A percentile compares a stretch with the other conserved stretches of the same genome.
phyloP scores from a whole-genome alignment of 179 eudicot species.

The Carnegiea gigantea region DNA sequence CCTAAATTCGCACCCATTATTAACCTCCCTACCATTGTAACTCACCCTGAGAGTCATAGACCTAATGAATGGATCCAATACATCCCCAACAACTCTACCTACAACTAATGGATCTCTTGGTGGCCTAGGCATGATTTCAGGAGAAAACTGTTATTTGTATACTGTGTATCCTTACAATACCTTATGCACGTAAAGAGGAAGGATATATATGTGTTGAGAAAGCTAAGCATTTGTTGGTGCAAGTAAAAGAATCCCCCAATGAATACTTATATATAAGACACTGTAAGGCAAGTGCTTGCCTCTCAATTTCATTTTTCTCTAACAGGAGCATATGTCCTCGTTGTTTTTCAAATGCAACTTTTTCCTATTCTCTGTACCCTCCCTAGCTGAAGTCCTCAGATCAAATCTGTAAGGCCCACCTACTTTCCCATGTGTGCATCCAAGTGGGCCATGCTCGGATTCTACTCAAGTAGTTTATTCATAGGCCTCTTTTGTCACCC shows the following conservation, averaged over 20 bases:
- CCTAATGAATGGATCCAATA: slow-evolving; percentile 57
- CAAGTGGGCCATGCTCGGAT: background rate
- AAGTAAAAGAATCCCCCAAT: background rate
- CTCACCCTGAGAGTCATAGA: slow-evolving; percentile 36
- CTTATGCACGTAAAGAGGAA: too few relatives aligned
- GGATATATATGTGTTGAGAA: too few relatives aligned
- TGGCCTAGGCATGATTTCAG: slow-evolving; percentile 11
- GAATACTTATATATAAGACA: slow-evolving; percentile 15
- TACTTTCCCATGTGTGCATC: background rate
- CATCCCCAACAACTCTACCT: slow-evolving; percentile 71
- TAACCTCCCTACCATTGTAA: slow-evolving; percentile 48
- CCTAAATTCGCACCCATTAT: slow-evolving; percentile 58
- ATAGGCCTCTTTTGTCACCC: background rate
- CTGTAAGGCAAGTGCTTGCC: background rate
- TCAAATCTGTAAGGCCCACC: background rate
- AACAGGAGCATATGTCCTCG: slow-evolving; percentile 13
- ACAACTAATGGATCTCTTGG: slow-evolving; percentile 56
- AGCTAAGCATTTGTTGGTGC: background rate
- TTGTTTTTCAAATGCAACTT: slow-evolving; percentile 10
- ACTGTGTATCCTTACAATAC: background rate
- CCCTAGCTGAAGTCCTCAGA: background rate
- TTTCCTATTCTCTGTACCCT: background rate
- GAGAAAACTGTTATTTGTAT: background rate
- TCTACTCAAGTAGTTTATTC: background rate
- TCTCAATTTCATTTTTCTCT: slow-evolving; percentile 20